A percentile compares a stretch with the other conserved stretches of the same genome.
phyloP scores from a whole-genome alignment of 305 asterid species.

The Fraxinus latifolia region DNA sequence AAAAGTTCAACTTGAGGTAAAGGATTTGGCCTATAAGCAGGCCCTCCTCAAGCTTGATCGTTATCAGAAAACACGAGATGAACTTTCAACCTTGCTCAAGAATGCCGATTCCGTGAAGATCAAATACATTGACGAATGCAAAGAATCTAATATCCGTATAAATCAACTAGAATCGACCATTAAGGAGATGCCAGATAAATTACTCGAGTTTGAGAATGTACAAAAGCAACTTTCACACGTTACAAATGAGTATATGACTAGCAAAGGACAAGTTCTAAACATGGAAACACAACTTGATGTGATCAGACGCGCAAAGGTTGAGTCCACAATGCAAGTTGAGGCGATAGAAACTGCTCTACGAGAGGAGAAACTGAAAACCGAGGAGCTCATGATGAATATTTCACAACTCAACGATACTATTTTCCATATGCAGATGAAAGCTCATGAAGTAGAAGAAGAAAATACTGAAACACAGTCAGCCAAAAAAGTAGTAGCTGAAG shows the following conservation, averaged over 20 bases:
- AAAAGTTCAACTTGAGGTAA: conserved; percentile 41
- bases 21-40: conserved; percentile 53
- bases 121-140: conserved; percentile 35
- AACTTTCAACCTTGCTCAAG: conserved; percentile 38
- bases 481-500: conserved; percentile 10
- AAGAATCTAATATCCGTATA: conserved; percentile 25
- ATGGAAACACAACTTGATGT: conserved; percentile 29
- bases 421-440: conserved; percentile 20
- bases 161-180: conserved; percentile 37
- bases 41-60: conserved; percentile 43
- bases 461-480: conserved; percentile 18
- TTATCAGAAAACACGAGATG: conserved; percentile 40
- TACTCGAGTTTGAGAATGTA: conserved; percentile 24
- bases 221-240: conserved; percentile 30
- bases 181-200: conserved; percentile 21
- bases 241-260: conserved; percentile 27
- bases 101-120: conserved; percentile 46
- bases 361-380: conserved; percentile 32
- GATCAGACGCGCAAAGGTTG: conserved; percentile 30
- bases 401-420: conserved; percentile 27
- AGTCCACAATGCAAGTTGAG: conserved; percentile 26
- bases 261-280: conserved; percentile 27
- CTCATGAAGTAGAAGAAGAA: conserved; percentile 20
- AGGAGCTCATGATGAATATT: conserved; percentile 32
- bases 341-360: conserved; percentile 22